These are phyloP conservation scores for Ophiocordyceps polyrhachis-furcata DNA, from an alignment of 2,329 filamentous ascomycete genomes.

Conservation along the genomic window DNA sequence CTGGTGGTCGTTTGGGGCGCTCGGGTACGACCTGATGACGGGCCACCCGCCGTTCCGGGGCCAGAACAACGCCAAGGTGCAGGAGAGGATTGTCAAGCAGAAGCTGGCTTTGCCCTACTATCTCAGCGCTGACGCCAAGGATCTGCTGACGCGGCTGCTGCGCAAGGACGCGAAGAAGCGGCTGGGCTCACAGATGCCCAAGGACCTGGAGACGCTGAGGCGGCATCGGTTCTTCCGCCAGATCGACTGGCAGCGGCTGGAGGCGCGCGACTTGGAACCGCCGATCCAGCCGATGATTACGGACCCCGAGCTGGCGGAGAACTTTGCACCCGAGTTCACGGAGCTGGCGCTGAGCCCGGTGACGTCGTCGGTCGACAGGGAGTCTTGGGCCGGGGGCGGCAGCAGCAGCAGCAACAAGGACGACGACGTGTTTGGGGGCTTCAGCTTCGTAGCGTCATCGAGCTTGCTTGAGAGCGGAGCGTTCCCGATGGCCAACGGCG, in stretches of 20 bases:
- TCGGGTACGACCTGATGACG: conserved; percentile 84
- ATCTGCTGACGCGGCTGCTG: conserved; percentile 73
- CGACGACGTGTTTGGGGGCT: conserved; percentile 42
- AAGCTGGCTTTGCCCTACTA: conserved; percentile 83
- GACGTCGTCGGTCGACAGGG: conserved; percentile 24
- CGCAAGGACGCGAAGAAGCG: conserved; percentile 86
- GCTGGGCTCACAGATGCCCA: conserved; percentile 72
- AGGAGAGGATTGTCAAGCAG: conserved; percentile 88
- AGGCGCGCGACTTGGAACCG: conserved; percentile 62
- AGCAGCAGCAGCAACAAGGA: conserved; percentile 21
- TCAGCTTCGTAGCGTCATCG: conserved; percentile 42
- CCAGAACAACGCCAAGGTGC: conserved; percentile 83
- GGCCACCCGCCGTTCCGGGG: conserved; percentile 82
- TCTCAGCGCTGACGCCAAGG: conserved; percentile 79
- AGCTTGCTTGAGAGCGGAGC: conserved; percentile 33
- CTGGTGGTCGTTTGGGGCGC: conserved; percentile 94
- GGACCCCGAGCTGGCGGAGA: conserved; percentile 88
- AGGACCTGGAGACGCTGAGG: conserved; percentile 73
- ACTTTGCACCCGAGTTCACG: conserved; percentile 88
- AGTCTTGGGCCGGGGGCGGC: conserved; percentile 14
- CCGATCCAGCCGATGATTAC: conserved; percentile 90
- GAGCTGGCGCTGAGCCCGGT: conserved; percentile 64
- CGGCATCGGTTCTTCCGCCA: conserved; percentile 91
- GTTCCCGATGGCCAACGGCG: conserved; percentile 12
- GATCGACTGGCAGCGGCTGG: conserved; percentile 85